Conservation (phyloP, 164 flowering plant genomes). For the Liquidambar formosana region DNA sequence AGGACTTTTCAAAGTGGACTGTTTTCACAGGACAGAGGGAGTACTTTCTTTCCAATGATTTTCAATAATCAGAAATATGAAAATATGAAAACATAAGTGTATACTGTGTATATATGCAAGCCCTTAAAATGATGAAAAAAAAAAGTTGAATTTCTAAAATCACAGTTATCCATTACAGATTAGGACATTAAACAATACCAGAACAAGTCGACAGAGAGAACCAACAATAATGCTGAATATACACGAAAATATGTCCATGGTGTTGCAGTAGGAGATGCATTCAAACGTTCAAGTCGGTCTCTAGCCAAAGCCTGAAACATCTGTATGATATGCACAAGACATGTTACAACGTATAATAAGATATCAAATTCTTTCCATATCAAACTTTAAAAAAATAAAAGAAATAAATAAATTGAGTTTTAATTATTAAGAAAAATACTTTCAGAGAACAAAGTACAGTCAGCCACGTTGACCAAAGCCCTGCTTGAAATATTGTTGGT, state of each 20-base stretch:
- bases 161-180: not conserved
- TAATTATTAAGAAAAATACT: too few relatives aligned
- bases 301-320: slow-evolving; percentile 95
- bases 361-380: not conserved
- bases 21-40: too few relatives aligned
- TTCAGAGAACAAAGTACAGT: slow-evolving; percentile 75
- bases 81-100: not conserved
- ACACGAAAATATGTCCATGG: slow-evolving; percentile 91
- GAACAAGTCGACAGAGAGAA: slow-evolving; percentile 57
- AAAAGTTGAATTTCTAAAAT: not conserved
- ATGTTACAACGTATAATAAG: slow-evolving; percentile 7
- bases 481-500: slow-evolving; percentile 69
- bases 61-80: too few relatives aligned
- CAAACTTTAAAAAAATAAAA: not conserved
- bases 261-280: slow-evolving; percentile 92
- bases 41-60: too few relatives aligned
- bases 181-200: slow-evolving; percentile 50
- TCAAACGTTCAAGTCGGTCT: slow-evolving; percentile 90
- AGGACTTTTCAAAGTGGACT: too few relatives aligned
- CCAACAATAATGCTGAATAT: slow-evolving; percentile 70
- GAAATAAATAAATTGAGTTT: not conserved
- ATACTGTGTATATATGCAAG: too few relatives aligned
- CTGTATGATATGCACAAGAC: slow-evolving; percentile 37
- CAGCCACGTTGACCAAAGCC: slow-evolving; percentile 86
- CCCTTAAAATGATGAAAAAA: not conserved